Conservation (phyloP, 495 filamentous ascomycete genomes). For the Daldinia decipiens region DNA sequence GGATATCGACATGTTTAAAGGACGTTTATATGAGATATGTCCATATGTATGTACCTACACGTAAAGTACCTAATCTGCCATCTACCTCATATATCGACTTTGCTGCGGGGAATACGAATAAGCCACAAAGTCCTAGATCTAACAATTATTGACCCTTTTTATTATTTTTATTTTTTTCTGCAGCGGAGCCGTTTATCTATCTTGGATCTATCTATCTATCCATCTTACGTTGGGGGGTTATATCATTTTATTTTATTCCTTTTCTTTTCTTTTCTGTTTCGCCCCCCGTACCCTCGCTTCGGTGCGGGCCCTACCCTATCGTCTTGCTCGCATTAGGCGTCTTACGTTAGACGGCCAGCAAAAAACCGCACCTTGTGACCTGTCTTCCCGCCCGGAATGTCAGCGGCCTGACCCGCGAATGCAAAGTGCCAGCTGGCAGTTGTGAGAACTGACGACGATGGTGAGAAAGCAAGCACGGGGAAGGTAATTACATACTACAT, state of each 20-base stretch:
- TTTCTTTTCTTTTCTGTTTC: too few species aligned
- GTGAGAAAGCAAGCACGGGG: neutral
- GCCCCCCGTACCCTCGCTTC: constrained; percentile 4
- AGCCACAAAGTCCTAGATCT: constrained; percentile 4
- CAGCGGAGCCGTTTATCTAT: constrained; percentile 8
- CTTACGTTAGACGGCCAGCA: constrained; percentile 42
- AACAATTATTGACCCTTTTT: neutral
- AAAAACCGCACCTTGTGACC: constrained; percentile 36
- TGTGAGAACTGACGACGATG: constrained; percentile 25
- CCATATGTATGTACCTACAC: constrained; percentile 1
- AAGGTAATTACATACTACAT: too few species aligned
- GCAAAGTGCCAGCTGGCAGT: constrained; percentile 38
- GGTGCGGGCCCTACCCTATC: constrained; percentile 26
- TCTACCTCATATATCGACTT: constrained; percentile 3
- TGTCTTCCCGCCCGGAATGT: constrained; percentile 34
- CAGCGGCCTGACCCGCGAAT: constrained; percentile 43
- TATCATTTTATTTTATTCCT: too few species aligned
- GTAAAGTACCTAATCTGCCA: constrained; percentile 1
- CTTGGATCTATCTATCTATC: constrained; percentile 8
- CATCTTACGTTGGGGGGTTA: neutral
- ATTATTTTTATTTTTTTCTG: neutral
- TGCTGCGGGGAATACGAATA: neutral
- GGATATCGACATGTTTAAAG: constrained; percentile 12
- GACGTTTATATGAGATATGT: neutral
- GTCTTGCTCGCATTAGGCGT: constrained; percentile 33